Conservation (phyloP, 2,329 filamentous ascomycete species). For the Thielaviopsis euricoi region DNA sequence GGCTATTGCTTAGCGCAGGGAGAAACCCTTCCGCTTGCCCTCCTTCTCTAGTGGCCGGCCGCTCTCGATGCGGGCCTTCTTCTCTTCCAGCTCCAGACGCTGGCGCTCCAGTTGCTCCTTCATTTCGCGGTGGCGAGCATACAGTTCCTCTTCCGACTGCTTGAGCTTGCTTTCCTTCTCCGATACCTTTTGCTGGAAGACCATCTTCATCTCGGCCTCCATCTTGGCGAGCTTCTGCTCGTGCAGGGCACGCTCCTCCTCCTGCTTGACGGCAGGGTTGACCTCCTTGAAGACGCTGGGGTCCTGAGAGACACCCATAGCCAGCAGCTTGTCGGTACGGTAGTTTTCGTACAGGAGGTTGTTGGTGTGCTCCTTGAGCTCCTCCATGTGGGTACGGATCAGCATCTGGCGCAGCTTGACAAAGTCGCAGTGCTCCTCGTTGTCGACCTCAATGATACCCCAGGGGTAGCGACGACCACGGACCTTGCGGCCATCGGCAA, state of each 20-base stretch:
- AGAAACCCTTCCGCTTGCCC: conserved; percentile 98
- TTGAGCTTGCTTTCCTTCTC: conserved; percentile 99
- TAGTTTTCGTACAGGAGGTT: conserved; percentile 99
- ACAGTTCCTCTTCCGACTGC: conserved; percentile 97
- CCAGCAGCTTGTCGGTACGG: conserved; percentile 96
- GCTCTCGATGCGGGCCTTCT: conserved; percentile 90
- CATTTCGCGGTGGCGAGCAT: conserved; percentile 97
- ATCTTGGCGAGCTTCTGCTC: conserved; percentile 99
- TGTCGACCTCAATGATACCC: conserved; percentile 98
- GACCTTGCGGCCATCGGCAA: conserved; percentile 83
- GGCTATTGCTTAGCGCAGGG: conserved; percentile 56
- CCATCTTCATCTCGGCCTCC: conserved; percentile 99
- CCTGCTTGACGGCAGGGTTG: conserved; percentile 99
- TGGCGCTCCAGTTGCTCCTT: conserved; percentile 98
- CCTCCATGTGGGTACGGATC: conserved; percentile 99
- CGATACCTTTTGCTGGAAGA: conserved; percentile 99
- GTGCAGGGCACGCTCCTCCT: conserved; percentile 93
- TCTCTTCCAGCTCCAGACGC: conserved; percentile 89
- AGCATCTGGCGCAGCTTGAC: conserved; percentile 99
- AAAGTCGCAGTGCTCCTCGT: conserved; percentile 99
- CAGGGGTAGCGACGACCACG: conserved; percentile 93
- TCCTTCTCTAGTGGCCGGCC: conserved; percentile 94
- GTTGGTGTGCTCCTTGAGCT: conserved; percentile 99
- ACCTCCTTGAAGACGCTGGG: conserved; percentile 99
- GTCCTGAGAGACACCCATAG: conserved; percentile 97